Evolutionary conservation across 176 grass and related monocot genomes (phyloP), one percentile per base, ranked within the genome.

Genomic region (Phoenix dactylifera): DNA sequence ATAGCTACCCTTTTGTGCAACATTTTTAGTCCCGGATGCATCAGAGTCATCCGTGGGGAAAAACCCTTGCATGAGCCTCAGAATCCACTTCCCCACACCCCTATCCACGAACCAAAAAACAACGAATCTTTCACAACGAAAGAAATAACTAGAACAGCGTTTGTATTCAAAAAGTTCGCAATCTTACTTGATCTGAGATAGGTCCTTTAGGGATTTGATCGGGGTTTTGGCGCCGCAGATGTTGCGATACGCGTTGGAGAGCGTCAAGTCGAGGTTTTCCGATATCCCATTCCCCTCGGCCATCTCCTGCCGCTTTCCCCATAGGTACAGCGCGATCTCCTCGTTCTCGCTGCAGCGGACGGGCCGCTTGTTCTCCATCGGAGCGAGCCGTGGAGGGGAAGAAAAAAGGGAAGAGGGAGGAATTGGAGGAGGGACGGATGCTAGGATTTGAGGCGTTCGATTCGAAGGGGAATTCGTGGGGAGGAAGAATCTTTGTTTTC

Each of bases 281-380:
- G 71, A 63, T 25, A 91, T 50, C 4, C 74, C 67, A 29, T 62
- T 63, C 7, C 73, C 55, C 55, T 60, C 84, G 19, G 67, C 73
- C 92, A 85, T 80, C 50, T 83, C 80, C 32, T 84, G 75, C 72
- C 79, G 69, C 78, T 97, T 97, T 55, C 74, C 80, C 62, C 77
- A 70, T 29, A 97, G 51, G 15, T 65, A 63, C 3, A 64, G 72
- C 4, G 81, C 83, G 22, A 88, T 30, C 65, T 67, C 87, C 70
- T 97, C 84, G 76, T 97, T 97, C 59, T 90, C 84, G 52, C 60
- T 64, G 35, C 89, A 67, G 3, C 73, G 78, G 59, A 83, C 87
- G 44, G 50, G 53, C 29, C 51, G 76, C 52, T 17, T 20, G 9
- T 26, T 14, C 53, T 81, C 79, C 79, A 81, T 76, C 3, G 58